phyloP scores from a whole-genome alignment of 306 rosid genomes.

The Vachellia collinsii region DNA sequence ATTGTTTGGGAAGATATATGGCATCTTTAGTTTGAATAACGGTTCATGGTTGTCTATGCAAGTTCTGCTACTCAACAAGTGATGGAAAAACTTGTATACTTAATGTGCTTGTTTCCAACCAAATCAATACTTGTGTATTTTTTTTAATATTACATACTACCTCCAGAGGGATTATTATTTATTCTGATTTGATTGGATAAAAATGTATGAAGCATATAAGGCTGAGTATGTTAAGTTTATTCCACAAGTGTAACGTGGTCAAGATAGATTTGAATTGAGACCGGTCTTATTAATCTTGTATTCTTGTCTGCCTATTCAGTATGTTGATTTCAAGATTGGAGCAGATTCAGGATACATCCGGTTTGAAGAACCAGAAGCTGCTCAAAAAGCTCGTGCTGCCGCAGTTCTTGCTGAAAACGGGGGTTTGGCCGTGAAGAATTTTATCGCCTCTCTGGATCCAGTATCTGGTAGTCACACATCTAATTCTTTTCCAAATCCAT shows the following conservation, averaged over 20 bases:
- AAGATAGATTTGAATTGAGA: constrained; percentile 20
- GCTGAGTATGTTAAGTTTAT: background rate
- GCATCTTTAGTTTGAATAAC: background rate
- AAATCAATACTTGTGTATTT: background rate
- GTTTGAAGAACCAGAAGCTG: constrained; percentile 78
- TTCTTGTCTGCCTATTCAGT: constrained; percentile 47
- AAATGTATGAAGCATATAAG: background rate
- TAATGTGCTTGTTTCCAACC: background rate
- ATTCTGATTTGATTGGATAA: background rate
- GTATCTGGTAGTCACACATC: constrained; percentile 58
- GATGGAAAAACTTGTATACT: background rate
- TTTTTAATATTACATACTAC: no score
- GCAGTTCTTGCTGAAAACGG: constrained; percentile 74
- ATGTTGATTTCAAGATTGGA: constrained; percentile 83
- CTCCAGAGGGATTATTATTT: background rate
- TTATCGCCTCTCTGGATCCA: constrained; percentile 72
- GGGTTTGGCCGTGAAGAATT: constrained; percentile 81
- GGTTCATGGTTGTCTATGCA: constrained; percentile 10
- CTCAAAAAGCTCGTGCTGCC: constrained; percentile 92
- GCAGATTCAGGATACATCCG: constrained; percentile 82
- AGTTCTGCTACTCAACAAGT: background rate
- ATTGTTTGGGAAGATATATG: background rate
- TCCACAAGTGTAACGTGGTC: background rate
- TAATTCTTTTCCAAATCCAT: background rate
- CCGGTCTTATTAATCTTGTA: constrained; percentile 24